These are phyloP conservation scores for Rhynchosporium agropyri DNA, from an alignment of 2,329 filamentous ascomycete species.

Conservation along the genomic window DNA sequence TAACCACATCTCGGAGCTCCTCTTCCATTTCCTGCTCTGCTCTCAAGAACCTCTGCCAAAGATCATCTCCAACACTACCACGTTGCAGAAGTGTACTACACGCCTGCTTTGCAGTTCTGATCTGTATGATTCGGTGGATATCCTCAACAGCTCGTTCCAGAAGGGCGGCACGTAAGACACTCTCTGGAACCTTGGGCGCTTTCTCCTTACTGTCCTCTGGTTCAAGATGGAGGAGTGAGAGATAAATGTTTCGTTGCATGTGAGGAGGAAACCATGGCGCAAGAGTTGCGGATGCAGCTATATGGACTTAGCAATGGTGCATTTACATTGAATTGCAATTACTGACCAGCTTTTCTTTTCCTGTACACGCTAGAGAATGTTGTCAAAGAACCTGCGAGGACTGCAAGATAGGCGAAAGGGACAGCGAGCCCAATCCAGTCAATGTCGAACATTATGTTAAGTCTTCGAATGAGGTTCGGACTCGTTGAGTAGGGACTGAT, in stretches of 20 bases:
- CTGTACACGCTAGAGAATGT: constrained; percentile 94
- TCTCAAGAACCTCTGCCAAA: constrained; percentile 88
- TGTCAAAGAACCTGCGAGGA: constrained; percentile 84
- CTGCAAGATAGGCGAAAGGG: constrained; percentile 85
- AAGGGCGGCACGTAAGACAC: constrained; percentile 83
- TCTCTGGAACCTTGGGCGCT: constrained; percentile 72
- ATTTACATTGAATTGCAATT: constrained; percentile 15
- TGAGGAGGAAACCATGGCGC: constrained; percentile 94
- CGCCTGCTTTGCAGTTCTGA: constrained; percentile 86
- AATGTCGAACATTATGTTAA: constrained; percentile 46
- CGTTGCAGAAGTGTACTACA: constrained; percentile 81
- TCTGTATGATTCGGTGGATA: constrained; percentile 86
- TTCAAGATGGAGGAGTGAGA: constrained; percentile 83
- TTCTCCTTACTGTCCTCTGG: constrained; percentile 66
- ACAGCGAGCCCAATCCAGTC: constrained; percentile 86
- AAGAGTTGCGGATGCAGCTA: constrained; percentile 79
- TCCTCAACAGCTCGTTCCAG: constrained; percentile 89
- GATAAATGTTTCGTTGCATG: constrained; percentile 90
- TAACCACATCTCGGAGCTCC: constrained; percentile 90
- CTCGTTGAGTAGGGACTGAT: background rate
- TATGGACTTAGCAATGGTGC: constrained; percentile 32
- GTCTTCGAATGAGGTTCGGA: constrained; percentile 9
- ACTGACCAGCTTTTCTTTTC: constrained; percentile 82
- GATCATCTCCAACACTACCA: constrained; percentile 91
- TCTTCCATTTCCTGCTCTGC: constrained; percentile 98